Evolutionary conservation across 805 yeast genomes (phyloP).

Genomic region (Tetrapisispora fleetii): DNA sequence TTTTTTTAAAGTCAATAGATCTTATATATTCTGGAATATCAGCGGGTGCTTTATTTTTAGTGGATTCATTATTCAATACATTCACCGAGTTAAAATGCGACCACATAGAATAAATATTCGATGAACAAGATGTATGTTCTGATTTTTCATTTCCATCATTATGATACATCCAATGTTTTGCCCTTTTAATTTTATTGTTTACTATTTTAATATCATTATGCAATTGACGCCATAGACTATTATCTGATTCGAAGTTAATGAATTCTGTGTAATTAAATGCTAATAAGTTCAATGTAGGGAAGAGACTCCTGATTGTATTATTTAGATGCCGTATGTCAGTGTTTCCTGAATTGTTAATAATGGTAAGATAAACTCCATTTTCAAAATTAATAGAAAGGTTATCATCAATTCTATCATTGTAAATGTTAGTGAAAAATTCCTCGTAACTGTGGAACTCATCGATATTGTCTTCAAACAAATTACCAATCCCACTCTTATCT

Average conservation of each 20-base stretch:
- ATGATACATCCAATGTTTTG: constrained; percentile 27
- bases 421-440: constrained; percentile 13
- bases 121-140: constrained; percentile 5
- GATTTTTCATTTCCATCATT: constrained; percentile 5
- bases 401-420: constrained; percentile 11
- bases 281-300: constrained; percentile 11
- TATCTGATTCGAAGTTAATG: neutral
- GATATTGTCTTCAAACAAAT: constrained; percentile 3
- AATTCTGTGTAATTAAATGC: constrained; percentile 9
- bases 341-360: constrained; percentile 6
- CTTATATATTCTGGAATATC: constrained; percentile 14
- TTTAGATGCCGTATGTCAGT: constrained; percentile 10
- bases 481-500: neutral
- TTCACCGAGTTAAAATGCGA: constrained; percentile 11
- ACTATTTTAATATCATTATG: constrained; percentile 4
- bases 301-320: constrained; percentile 9
- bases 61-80: neutral
- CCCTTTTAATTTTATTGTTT: constrained; percentile 15
- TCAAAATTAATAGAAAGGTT: constrained; percentile 11
- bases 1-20: constrained; percentile 12
- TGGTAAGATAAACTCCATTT: constrained; percentile 17
- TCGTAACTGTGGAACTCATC: constrained; percentile 6
- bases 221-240: neutral
- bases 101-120: constrained; percentile 23
- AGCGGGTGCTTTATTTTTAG: neutral